Base-by-base conservation (phyloP, 2,329 filamentous ascomycete genomes). In the Alternaria burnsii region DNA sequence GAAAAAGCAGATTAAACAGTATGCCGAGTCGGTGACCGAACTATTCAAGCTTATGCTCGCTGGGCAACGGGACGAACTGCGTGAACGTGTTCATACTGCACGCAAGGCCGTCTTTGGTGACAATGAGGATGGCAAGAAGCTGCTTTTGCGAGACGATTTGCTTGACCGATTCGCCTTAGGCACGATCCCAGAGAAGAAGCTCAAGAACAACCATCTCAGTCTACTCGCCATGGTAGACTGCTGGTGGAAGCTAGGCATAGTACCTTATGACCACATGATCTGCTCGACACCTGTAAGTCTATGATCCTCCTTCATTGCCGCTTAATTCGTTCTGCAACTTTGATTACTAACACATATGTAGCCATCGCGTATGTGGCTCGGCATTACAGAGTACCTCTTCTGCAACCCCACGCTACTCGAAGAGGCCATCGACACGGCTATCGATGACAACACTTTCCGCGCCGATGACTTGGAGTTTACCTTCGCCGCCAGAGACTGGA, bases 201-300 rank as follows among this genome's bases (percentile, higher is more conserved):
- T 92, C 20, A 92, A 91, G 54, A 99, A 99, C 81, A 99, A 95
- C 76, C 96, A 99, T 79, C 86, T 99, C 30, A 94, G 90, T 76
- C 84, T 99, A 58, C 85, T 99, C 44, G 95, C 94, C 47, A 99
- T 99, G 88, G 96, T 98, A 43, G 95, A 99, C 82, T 98, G 94
- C 81, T 99, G 95, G 95, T 95, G 92, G 76, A 92, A 92, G 68
- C 86, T 98, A 46, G 91, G 89, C 34, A 99, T 97, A 71, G 91
- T 96, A 48, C 95, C 95, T 0, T 99, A 99, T 79, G 94, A 99
- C 80, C 96, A 99, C 83, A 99, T 99, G 94, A 96, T 99, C 69
- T 99, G 95, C 82, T 97, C 93, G 55, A 99, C 95, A 40, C 95
- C 95, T 50, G 87, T 89, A 74, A 76, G 86, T 30, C 30, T 34